Conservation (phyloP, 2,329 filamentous ascomycete genomes). For the Diaporthe citriasiana region DNA sequence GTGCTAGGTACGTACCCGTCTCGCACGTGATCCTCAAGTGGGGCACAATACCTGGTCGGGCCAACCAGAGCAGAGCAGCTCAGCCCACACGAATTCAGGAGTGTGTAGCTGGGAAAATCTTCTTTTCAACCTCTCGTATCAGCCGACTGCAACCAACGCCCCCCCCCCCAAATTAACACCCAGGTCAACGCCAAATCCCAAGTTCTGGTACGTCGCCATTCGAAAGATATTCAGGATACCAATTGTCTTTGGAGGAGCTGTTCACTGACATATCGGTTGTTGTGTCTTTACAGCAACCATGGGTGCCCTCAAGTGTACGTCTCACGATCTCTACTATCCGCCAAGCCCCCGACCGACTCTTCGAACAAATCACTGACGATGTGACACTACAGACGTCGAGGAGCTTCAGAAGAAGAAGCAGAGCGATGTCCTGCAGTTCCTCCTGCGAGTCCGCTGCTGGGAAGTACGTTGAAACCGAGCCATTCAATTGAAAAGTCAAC, state of each 20-base stretch:
- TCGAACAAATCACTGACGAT: slow-evolving; percentile 36
- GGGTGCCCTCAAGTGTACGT: slow-evolving; percentile 93
- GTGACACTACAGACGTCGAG: slow-evolving; percentile 78
- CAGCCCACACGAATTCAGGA: slow-evolving; percentile 39
- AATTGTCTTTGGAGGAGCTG: slow-evolving; percentile 15
- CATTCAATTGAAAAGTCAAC: slow-evolving; percentile 45
- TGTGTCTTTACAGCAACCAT: slow-evolving; percentile 74
- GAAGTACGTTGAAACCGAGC: slow-evolving; percentile 81
- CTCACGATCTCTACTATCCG: slow-evolving; percentile 5
- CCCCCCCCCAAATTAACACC: slow-evolving; percentile 28
- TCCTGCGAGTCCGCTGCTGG: slow-evolving; percentile 99
- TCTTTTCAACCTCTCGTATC: slow-evolving; percentile 23
- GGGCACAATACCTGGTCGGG: neutral
- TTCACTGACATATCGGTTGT: slow-evolving; percentile 46
- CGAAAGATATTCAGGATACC: slow-evolving; percentile 10
- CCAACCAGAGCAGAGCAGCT: slow-evolving; percentile 27
- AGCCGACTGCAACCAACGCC: slow-evolving; percentile 20
- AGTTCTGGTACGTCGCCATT: slow-evolving; percentile 39
- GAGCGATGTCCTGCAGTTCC: slow-evolving; percentile 99
- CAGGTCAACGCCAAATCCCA: slow-evolving; percentile 39
- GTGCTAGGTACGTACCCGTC: neutral
- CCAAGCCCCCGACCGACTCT: slow-evolving; percentile 32
- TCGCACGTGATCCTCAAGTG: slow-evolving; percentile 3
- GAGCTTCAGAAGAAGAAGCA: slow-evolving; percentile 99
- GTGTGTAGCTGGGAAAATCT: slow-evolving; percentile 32